Conservation (phyloP, 2,329 filamentous ascomycete species). For the Fusarium staphyleae region DNA sequence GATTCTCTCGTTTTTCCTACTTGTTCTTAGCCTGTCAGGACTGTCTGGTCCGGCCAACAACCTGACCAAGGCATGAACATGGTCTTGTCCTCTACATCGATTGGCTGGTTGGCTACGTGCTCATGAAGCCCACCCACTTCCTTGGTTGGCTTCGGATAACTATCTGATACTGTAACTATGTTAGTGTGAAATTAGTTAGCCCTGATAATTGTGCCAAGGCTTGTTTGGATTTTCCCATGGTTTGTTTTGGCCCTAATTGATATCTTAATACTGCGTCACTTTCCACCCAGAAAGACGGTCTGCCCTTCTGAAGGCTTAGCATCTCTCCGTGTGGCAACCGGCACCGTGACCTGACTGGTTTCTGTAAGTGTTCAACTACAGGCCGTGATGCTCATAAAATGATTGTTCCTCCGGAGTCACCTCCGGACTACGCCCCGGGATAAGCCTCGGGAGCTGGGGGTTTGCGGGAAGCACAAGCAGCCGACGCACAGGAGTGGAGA, state of each 20-base stretch:
- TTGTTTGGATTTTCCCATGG: neutral
- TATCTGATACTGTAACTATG: conserved; percentile 1
- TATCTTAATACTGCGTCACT: conserved; percentile 28
- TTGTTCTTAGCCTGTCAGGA: conserved; percentile 10
- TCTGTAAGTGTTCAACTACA: neutral
- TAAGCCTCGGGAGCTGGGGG: conserved; percentile 11
- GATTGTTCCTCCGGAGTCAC: conserved; percentile 29
- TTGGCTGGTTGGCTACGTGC: conserved; percentile 24
- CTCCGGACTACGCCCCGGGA: conserved; percentile 32
- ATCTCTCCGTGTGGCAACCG: conserved; percentile 14
- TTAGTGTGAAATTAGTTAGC: conserved; percentile 11
- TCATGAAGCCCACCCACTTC: conserved; percentile 32
- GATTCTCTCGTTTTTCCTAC: conserved; percentile 5
- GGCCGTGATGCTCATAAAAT: conserved; percentile 18
- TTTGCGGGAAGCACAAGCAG: conserved; percentile 14
- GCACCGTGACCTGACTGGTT: neutral
- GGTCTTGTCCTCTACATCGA: conserved; percentile 20
- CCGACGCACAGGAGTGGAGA: conserved; percentile 26
- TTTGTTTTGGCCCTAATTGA: neutral
- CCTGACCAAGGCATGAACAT: conserved; percentile 31
- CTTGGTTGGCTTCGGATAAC: conserved; percentile 10
- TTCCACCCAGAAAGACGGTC: conserved; percentile 10
- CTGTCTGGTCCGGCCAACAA: conserved; percentile 36
- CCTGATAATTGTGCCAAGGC: neutral
- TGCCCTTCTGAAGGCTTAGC: conserved; percentile 6